Percentiles rank a stretch among this genome's conserved stretches.
phyloP scores from a whole-genome alignment of 2,329 filamentous ascomycete genomes.

The Ophiostoma tasmaniense region DNA sequence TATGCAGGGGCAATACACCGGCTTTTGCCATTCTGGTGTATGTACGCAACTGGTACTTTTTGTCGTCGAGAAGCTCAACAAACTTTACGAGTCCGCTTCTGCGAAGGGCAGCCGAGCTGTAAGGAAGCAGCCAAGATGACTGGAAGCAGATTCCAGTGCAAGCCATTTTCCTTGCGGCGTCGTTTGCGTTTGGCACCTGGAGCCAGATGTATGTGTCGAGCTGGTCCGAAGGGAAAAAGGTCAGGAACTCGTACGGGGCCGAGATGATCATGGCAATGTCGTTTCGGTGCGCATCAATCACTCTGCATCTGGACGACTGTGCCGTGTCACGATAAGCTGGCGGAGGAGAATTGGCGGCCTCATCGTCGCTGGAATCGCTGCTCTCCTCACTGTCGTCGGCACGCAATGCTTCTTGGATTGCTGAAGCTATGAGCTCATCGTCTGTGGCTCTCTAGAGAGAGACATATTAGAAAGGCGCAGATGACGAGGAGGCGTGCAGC shows the following conservation, averaged over 20 bases:
- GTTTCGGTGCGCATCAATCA: slow-evolving; percentile 5
- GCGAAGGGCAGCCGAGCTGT: slow-evolving; percentile 17
- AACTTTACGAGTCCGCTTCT: slow-evolving; percentile 15
- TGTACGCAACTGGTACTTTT: neutral
- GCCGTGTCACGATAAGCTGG: too few relatives aligned
- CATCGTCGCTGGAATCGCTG: neutral
- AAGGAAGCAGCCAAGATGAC: slow-evolving; percentile 16
- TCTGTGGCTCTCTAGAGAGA: neutral
- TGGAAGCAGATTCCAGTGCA: slow-evolving; percentile 18
- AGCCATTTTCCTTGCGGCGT: slow-evolving; percentile 13
- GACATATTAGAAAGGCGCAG: neutral
- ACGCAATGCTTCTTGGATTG: neutral
- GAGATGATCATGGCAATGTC: slow-evolving; percentile 17
- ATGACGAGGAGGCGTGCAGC: neutral
- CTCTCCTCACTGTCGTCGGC: neutral
- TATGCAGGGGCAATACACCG: neutral
- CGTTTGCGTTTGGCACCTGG: slow-evolving; percentile 6
- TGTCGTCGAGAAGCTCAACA: neutral
- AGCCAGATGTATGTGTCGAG: slow-evolving; percentile 21
- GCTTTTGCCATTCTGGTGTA: neutral
- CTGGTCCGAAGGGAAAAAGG: slow-evolving; percentile 13
- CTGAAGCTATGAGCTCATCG: neutral
- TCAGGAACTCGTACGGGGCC: slow-evolving; percentile 18
- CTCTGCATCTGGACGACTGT: neutral
- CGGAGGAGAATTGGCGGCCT: neutral